Evolutionary conservation across 192 early-diverging fungal genomes (phyloP), one percentile per base, ranked within the genome.

Genomic region (Coemansia javaensis): DNA sequence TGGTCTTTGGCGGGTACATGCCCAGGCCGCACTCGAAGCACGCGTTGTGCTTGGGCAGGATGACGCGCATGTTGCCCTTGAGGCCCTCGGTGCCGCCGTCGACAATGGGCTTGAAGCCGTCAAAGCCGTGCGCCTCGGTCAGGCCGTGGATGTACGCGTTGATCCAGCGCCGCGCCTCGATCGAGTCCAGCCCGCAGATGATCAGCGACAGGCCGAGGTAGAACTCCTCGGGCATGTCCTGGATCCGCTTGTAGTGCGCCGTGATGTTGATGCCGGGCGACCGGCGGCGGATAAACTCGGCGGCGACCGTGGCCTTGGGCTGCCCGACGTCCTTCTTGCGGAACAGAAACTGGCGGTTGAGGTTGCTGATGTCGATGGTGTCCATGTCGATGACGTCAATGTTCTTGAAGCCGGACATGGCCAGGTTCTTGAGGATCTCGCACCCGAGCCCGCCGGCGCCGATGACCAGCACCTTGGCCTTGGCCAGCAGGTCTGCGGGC

Each of bases 61-160:
- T 96, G 1, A 98, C 86, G 35, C 93, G 81, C 1, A 90, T 84
- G 57, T 98, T 94, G 16, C 95, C 95, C 59, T 91, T 91, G 63
- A 98, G 93, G 5, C 93, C 90, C 75, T 98, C 95, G 7, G 92
- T 96, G 9, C 95, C 95, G 12, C 95, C 95, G 44, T 98, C 95
- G 38, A 98, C 81, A 40, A 98, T 79, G 12, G 90, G 90, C 58
- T 87, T 94, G 37, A 93, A 64, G 3, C 83, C 83, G 31, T 81
- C 77, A 0, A 82, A 81, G 36, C 88, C 79, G 8, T 91, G 89
- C 12, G 59, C 49, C 27, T 91, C 89, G 11, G 77, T 82, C 76
- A 96, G 82, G 10, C 75, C 73, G 22, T 90, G 69, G 7, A 97
- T 48, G 10, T 83, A 92, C 3, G 93, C 91, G 64, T 98, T 98